A percentile compares a stretch with the other conserved stretches of the same genome.
These are phyloP conservation scores for Tolypocladium pustulatum DNA, from an alignment of 2,329 filamentous ascomycete species.

Conservation along the genomic window DNA sequence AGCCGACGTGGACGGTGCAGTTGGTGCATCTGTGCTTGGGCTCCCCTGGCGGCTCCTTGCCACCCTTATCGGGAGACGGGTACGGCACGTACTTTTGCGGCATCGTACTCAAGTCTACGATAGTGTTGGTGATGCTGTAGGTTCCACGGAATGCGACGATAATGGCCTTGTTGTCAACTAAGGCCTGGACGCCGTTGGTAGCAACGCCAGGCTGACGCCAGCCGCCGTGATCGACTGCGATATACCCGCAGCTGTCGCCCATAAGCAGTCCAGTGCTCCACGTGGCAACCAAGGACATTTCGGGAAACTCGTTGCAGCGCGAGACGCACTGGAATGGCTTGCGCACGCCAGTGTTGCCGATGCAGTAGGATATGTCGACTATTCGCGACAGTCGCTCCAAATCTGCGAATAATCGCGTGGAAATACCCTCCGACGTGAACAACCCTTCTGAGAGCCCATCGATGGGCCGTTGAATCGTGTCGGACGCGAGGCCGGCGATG, in stretches of 20 bases:
- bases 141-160: slow-evolving; percentile 89
- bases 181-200: slow-evolving; percentile 5
- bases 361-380: slow-evolving; percentile 91
- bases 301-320: slow-evolving; percentile 73
- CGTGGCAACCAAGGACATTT: slow-evolving; percentile 67
- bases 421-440: slow-evolving; percentile 29
- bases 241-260: slow-evolving; percentile 87
- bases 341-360: slow-evolving; percentile 71
- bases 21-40: slow-evolving; percentile 58
- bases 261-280: slow-evolving; percentile 87
- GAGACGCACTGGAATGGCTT: slow-evolving; percentile 79
- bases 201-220: slow-evolving; percentile 10
- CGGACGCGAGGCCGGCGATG: background rate
- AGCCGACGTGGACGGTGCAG: slow-evolving; percentile 89
- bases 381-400: slow-evolving; percentile 84
- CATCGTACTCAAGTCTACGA: slow-evolving; percentile 79
- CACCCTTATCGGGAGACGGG: slow-evolving; percentile 42
- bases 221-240: slow-evolving; percentile 64
- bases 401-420: slow-evolving; percentile 58
- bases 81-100: slow-evolving; percentile 90
- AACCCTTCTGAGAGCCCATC: background rate
- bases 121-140: slow-evolving; percentile 85
- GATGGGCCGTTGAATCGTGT: background rate
- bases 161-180: slow-evolving; percentile 35
- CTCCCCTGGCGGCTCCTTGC: slow-evolving; percentile 19